phyloP scores from a whole-genome alignment of 805 yeast species.

The Debaryomyces castellii region DNA sequence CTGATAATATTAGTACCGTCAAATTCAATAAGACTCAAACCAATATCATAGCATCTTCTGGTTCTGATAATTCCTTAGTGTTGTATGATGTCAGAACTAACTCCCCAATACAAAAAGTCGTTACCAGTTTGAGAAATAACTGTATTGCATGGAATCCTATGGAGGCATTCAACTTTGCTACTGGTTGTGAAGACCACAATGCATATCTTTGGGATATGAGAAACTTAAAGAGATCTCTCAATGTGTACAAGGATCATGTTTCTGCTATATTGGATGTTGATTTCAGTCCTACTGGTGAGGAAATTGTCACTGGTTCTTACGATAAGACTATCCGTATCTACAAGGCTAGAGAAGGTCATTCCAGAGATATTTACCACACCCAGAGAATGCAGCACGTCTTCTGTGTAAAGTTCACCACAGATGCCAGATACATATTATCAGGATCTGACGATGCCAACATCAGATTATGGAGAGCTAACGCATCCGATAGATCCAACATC shows the following conservation, averaged over 20 bases:
- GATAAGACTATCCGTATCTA: slow-evolving; percentile 89
- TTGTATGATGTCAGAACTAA: slow-evolving; percentile 88
- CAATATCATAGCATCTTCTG: slow-evolving; percentile 79
- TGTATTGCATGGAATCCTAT: slow-evolving; percentile 95
- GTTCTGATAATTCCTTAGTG: slow-evolving; percentile 84
- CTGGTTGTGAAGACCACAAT: slow-evolving; percentile 93
- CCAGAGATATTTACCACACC: slow-evolving; percentile 93
- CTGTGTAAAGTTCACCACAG: slow-evolving; percentile 82
- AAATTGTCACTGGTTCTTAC: slow-evolving; percentile 90
- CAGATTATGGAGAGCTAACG: slow-evolving; percentile 87
- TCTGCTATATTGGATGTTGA: slow-evolving; percentile 94
- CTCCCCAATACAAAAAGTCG: slow-evolving; percentile 88
- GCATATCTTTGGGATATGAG: slow-evolving; percentile 96
- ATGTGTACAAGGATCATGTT: slow-evolving; percentile 92
- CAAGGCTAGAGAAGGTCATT: slow-evolving; percentile 78
- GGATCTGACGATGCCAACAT: slow-evolving; percentile 98
- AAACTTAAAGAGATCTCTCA: slow-evolving; percentile 74
- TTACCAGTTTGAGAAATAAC: slow-evolving; percentile 79
- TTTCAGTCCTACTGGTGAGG: slow-evolving; percentile 96
- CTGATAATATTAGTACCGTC: slow-evolving; percentile 82
- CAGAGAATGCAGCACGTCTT: slow-evolving; percentile 96
- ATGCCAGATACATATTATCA: slow-evolving; percentile 78
- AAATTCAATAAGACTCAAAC: slow-evolving; percentile 90
- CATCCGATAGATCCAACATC: slow-evolving; percentile 80
- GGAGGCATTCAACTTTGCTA: slow-evolving; percentile 92